Conservation (phyloP, 208 protist genomes). For the Acanthamoeba culbertsoni region DNA sequence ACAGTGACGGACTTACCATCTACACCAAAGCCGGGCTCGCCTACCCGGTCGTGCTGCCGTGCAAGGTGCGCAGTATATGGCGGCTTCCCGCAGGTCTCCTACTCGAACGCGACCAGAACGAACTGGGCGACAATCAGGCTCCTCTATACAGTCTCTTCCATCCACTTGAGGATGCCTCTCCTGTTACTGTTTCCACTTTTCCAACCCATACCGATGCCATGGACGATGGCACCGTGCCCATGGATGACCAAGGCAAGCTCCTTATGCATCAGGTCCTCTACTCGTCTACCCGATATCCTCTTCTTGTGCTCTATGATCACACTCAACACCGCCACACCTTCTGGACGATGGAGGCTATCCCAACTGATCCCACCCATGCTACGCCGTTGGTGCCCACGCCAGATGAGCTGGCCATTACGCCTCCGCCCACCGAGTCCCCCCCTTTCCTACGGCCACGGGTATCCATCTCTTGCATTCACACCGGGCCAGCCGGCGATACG, state of each 20-base stretch:
- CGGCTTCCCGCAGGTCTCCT: background rate
- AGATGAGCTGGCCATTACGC: background rate
- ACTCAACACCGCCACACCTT: background rate
- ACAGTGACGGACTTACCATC: conserved; percentile 12
- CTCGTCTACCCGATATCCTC: background rate
- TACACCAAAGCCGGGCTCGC: background rate
- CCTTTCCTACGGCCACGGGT: background rate
- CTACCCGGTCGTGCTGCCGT: conserved; percentile 43
- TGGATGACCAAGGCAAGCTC: background rate
- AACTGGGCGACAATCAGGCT: background rate
- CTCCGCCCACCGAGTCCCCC: background rate
- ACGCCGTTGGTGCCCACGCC: background rate
- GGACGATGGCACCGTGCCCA: background rate
- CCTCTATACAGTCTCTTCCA: background rate
- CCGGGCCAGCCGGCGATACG: background rate
- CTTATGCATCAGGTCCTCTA: background rate
- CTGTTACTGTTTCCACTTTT: background rate
- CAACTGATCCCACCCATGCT: background rate
- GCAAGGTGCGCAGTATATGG: conserved; percentile 7
- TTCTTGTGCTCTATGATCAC: background rate
- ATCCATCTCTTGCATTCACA: background rate
- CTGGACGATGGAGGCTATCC: background rate
- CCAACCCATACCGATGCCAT: background rate
- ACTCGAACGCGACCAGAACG: conserved; percentile 21
- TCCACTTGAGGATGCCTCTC: background rate